A percentile compares a stretch with the other conserved stretches of the same genome.
These are phyloP conservation scores for Tuber umbilicatum DNA, from an alignment of 495 filamentous ascomycete species.

Conservation along the genomic window DNA sequence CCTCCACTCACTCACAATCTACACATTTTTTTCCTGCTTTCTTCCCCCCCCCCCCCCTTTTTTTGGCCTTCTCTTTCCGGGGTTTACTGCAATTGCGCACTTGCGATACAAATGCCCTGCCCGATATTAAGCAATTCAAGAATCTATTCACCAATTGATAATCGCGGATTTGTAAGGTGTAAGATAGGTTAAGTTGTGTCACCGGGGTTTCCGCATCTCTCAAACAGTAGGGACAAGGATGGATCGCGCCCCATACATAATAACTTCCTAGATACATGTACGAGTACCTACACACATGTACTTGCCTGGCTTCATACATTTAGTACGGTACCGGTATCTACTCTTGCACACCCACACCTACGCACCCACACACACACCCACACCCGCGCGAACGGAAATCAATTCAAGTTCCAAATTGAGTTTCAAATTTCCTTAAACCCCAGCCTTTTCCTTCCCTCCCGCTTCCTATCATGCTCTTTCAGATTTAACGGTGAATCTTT, in stretches of 20 bases:
- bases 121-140: background rate
- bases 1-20: background rate
- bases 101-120: background rate
- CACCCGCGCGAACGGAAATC: constrained; percentile 1
- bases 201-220: background rate
- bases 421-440: constrained; percentile 4
- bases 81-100: background rate
- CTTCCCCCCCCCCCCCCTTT: background rate
- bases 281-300: background rate
- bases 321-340: background rate
- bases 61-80: background rate
- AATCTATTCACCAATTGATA: background rate
- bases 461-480: background rate
- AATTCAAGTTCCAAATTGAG: background rate
- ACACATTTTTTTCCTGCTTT: background rate
- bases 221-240: background rate
- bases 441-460: background rate
- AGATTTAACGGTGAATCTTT: background rate
- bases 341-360: background rate
- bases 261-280: background rate
- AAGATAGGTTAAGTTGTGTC: background rate
- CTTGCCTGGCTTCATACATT: background rate
- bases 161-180: background rate
- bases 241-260: background rate
- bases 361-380: background rate